A percentile compares a stretch with the other conserved stretches of the same genome.
Conservation (phyloP, 768 basidiomycete species). For the Kwoniella heveanensis region DNA sequence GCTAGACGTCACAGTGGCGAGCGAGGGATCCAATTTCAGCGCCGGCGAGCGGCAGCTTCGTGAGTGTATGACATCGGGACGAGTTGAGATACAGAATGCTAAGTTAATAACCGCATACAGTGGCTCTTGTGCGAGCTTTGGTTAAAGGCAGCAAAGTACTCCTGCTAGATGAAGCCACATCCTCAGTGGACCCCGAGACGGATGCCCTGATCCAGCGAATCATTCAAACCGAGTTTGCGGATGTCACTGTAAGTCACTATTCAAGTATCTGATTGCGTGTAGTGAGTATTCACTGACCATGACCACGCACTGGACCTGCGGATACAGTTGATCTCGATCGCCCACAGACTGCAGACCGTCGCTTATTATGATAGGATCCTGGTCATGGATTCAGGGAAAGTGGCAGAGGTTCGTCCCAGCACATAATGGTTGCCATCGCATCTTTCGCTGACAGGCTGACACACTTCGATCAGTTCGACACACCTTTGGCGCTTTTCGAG, state of each 20-base stretch:
- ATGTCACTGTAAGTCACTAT: conserved; percentile 31
- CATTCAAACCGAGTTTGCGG: conserved; percentile 64
- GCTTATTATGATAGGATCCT: conserved; percentile 54
- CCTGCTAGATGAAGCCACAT: conserved; percentile 62
- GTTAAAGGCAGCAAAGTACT: conserved; percentile 67
- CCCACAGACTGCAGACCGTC: conserved; percentile 47
- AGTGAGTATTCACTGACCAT: neutral
- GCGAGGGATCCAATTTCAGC: conserved; percentile 69
- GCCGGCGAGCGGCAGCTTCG: conserved; percentile 67
- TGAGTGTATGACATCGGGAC: conserved; percentile 16
- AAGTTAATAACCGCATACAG: too few species aligned
- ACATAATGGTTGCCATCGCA: too few species aligned
- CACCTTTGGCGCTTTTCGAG: conserved; percentile 39
- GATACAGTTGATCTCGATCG: conserved; percentile 37
- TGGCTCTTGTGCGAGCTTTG: conserved; percentile 66
- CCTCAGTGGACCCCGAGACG: conserved; percentile 62
- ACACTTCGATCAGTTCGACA: too few species aligned
- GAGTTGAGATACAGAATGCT: too few species aligned
- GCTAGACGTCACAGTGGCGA: conserved; percentile 65
- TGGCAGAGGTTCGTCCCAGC: conserved; percentile 44
- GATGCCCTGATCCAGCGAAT: conserved; percentile 66
- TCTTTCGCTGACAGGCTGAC: too few species aligned
- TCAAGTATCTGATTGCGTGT: neutral
- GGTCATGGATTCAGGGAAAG: conserved; percentile 48
- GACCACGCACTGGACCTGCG: neutral